Evolutionary conservation across 2,329 filamentous ascomycete species (phyloP), one percentile per base, ranked within the genome.

Genomic region (Apiospora saccharicola): DNA sequence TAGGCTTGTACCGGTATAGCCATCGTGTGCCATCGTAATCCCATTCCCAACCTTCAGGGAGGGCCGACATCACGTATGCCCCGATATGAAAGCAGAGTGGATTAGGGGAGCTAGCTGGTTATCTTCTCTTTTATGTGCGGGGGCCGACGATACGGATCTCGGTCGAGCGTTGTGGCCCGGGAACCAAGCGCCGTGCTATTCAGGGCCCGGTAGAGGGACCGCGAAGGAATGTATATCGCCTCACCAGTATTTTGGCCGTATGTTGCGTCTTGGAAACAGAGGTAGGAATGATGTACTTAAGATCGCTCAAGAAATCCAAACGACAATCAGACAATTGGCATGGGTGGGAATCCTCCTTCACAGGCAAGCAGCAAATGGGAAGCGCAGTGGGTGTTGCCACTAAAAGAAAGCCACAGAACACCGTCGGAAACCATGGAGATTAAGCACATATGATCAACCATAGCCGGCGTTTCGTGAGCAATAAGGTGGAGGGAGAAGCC

Each of bases 1-100:
- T 89, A 34, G 88, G 81, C 74, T 83, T 86, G 81, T 88, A 90
- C 70, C 84, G 85, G 78, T 88, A 90, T 80, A 90, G 86, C 89
- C 89, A 90, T 37, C 89, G 85, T 19, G 73, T 76, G 70, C 88
- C 88, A 74, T 90, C 88, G 75, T 90, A 90, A 78, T 90, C 89
- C 77, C 81, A 85, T 72, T 89, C 87, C 89, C 89, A 90, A 71
- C 86, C 86, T 10, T 84, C 81, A 2, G 87, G 87, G 44, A 90
- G 85, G 68, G 79, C 81, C 4, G 82, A 74, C 84, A 86, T 85
- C 76, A 30, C 67, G 67, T 47, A 7, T 24, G 14, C 10, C 57
- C 19, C 22, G 12, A 41, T 3, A 8, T 14, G 2, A 7, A 13
- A 64, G 19, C 3, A 2, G 57, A n/a, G 8, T 19, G 30, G 12